These are phyloP conservation scores for Fusarium illudens DNA, from an alignment of 2,329 filamentous ascomycete genomes.

Conservation along the genomic window DNA sequence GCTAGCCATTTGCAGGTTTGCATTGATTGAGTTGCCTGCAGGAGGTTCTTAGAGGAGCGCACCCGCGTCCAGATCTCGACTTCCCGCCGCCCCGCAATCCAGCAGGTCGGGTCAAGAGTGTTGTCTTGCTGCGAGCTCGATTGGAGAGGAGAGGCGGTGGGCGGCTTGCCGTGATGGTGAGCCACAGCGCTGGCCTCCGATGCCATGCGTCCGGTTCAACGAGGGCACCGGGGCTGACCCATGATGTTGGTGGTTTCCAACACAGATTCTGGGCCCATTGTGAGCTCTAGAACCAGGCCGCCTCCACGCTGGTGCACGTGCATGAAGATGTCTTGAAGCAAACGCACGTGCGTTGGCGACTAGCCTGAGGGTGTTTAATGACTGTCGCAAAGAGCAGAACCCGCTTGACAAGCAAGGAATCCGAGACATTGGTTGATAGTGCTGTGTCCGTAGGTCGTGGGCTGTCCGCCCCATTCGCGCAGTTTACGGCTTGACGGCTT, in stretches of 20 bases:
- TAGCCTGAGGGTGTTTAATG: background rate
- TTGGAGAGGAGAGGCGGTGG: background rate
- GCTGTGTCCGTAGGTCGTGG: background rate
- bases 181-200: background rate
- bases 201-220: slow-evolving; percentile 5
- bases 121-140: background rate
- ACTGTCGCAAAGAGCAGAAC: background rate
- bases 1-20: slow-evolving; percentile 17
- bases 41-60: background rate
- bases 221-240: slow-evolving; percentile 2
- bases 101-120: background rate
- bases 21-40: background rate
- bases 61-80: background rate
- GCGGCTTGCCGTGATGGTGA: slow-evolving; percentile 3
- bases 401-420: slow-evolving; percentile 2
- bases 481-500: background rate
- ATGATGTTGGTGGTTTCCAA: slow-evolving; percentile 13
- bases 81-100: slow-evolving; percentile 6
- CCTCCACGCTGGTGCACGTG: background rate
- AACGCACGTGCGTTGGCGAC: slow-evolving; percentile 2
- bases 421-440: slow-evolving; percentile 9
- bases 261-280: background rate
- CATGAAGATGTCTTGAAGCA: background rate
- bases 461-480: background rate
- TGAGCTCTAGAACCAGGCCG: slow-evolving; percentile 10